Evolutionary conservation across 1,284 basidiomycete genomes (phyloP).

Genomic region (Cutaneotrichosporon dermatis): DNA sequence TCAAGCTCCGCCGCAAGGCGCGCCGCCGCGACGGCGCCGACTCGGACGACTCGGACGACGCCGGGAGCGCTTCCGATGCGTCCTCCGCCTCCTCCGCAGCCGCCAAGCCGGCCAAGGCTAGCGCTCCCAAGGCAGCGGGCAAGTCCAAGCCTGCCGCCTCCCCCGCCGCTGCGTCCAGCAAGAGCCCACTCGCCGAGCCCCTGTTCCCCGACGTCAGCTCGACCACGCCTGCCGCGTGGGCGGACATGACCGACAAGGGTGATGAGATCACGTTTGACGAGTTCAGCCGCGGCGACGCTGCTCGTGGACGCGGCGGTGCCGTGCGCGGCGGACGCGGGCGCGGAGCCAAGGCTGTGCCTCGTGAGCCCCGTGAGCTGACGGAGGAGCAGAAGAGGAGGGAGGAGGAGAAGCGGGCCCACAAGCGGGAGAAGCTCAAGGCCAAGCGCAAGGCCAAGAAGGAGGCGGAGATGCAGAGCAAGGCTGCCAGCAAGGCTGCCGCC

Average conservation of each 20-base stretch:
- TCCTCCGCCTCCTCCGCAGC: neutral
- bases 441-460: slow-evolving; percentile 31
- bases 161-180: too few relatives aligned
- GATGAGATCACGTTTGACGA: slow-evolving; percentile 29
- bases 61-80: slow-evolving; percentile 6
- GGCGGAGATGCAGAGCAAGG: slow-evolving; percentile 11
- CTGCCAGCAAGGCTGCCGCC: neutral
- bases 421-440: slow-evolving; percentile 35
- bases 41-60: slow-evolving; percentile 8
- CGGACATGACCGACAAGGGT: slow-evolving; percentile 16
- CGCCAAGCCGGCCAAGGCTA: neutral
- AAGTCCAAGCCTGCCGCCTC: neutral
- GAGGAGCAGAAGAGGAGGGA: slow-evolving; percentile 27
- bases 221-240: slow-evolving; percentile 33
- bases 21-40: slow-evolving; percentile 17
- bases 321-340: slow-evolving; percentile 6
- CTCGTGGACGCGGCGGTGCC: slow-evolving; percentile 4
- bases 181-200: neutral
- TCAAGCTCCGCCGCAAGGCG: slow-evolving; percentile 9
- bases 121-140: neutral
- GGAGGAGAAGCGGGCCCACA: slow-evolving; percentile 27
- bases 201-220: slow-evolving; percentile 26
- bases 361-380: slow-evolving; percentile 26
- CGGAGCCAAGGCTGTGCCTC: slow-evolving; percentile 11
- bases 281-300: slow-evolving; percentile 17